Evolutionary conservation across 2,329 filamentous ascomycete genomes (phyloP).

Genomic region (Helicocarpus griseus): DNA sequence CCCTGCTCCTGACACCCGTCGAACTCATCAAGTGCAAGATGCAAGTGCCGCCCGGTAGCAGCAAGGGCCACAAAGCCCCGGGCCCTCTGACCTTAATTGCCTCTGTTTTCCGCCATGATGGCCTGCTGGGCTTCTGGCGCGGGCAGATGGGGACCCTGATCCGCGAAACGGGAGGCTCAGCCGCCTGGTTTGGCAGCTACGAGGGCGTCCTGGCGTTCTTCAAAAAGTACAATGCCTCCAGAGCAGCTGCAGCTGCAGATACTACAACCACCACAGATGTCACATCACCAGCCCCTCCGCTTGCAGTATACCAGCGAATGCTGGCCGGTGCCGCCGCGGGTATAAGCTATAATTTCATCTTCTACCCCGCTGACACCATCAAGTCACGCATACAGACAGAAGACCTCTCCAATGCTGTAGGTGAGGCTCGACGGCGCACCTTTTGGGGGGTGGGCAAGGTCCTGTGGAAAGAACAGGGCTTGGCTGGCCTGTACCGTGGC

Average conservation of each 20-base stretch:
- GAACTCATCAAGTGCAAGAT: constrained; percentile 98
- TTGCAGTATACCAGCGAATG: constrained; percentile 81
- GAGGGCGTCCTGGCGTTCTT: constrained; percentile 69
- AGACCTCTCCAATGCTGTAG: constrained; percentile 41
- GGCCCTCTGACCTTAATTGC: constrained; percentile 62
- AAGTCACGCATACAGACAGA: constrained; percentile 95
- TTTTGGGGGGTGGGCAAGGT: constrained; percentile 64
- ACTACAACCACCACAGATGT: not conserved
- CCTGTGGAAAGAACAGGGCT: constrained; percentile 72
- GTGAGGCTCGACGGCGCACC: constrained; percentile 46
- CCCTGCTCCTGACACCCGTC: constrained; percentile 82
- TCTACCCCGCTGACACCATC: constrained; percentile 95
- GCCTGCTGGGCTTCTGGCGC: constrained; percentile 82
- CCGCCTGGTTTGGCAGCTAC: constrained; percentile 91
- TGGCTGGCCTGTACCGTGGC: constrained; percentile 81
- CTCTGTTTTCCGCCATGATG: constrained; percentile 73
- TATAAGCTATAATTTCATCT: constrained; percentile 91
- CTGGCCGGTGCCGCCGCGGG: constrained; percentile 78
- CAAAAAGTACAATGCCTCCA: constrained; percentile 44
- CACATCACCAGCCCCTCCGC: constrained; percentile 35
- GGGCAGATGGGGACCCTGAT: constrained; percentile 90
- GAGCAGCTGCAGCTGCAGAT: constrained; percentile 3
- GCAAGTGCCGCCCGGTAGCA: constrained; percentile 58
- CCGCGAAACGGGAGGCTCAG: constrained; percentile 83
- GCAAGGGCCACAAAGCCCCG: constrained; percentile 37